These are phyloP conservation scores for Schizosaccharomyces versatilis DNA, from an alignment of 1,139 yeast genomes.

Conservation along the genomic window DNA sequence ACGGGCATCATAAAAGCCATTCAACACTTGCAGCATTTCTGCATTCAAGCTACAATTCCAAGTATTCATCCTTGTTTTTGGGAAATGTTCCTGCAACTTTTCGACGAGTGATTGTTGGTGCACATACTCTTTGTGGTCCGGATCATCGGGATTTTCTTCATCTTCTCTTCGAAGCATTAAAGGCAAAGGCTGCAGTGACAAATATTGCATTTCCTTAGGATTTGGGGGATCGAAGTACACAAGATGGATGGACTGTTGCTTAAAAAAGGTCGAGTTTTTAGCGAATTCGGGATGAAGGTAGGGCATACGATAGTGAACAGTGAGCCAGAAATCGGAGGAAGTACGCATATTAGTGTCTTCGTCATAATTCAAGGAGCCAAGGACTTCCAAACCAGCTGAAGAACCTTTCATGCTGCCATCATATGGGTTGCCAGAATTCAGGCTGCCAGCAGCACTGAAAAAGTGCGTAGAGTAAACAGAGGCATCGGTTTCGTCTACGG, in stretches of 20 bases:
- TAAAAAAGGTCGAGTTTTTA: background rate
- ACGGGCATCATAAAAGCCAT: slow-evolving; percentile 10
- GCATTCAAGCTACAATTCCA: slow-evolving; percentile 10
- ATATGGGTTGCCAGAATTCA: slow-evolving; percentile 1
- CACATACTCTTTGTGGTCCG: slow-evolving; percentile 18
- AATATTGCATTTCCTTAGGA: slow-evolving; percentile 53
- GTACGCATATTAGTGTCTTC: background rate
- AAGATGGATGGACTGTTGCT: slow-evolving; percentile 20
- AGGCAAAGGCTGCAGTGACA: slow-evolving; percentile 49
- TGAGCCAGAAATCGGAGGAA: background rate
- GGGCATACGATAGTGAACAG: background rate
- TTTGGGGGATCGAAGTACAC: slow-evolving; percentile 55
- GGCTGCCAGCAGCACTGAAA: slow-evolving; percentile 4
- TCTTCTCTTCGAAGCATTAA: slow-evolving; percentile 32
- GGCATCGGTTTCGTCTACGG: too few species aligned
- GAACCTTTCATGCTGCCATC: too few species aligned
- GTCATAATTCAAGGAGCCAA: slow-evolving; percentile 7
- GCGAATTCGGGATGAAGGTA: slow-evolving; percentile 8
- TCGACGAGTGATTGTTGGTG: slow-evolving; percentile 6
- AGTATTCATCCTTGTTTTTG: slow-evolving; percentile 9
- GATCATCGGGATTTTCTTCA: slow-evolving; percentile 15
- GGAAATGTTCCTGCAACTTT: slow-evolving; percentile 10
- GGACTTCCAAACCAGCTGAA: slow-evolving; percentile 3
- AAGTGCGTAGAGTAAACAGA: slow-evolving; percentile 5
- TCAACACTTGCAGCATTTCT: slow-evolving; percentile 13